These are phyloP conservation scores for Coemansia aciculifera DNA, from an alignment of 192 early-diverging fungal species.

Conservation along the genomic window DNA sequence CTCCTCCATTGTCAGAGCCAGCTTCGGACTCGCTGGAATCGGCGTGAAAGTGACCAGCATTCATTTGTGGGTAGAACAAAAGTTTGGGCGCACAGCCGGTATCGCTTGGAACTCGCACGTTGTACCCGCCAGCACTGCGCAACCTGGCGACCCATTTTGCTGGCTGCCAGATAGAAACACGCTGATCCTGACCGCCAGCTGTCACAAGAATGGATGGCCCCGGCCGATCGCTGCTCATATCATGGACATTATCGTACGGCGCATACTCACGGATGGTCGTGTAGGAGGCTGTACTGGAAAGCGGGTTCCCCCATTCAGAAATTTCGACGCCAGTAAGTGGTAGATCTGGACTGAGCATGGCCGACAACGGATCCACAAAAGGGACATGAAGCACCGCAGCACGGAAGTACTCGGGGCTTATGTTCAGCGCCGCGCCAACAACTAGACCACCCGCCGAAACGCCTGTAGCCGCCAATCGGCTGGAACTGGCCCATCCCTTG, in stretches of 20 bases:
- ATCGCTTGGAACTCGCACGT: too few relatives aligned
- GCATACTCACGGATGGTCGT: slow-evolving; percentile 61
- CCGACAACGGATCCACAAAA: slow-evolving; percentile 83
- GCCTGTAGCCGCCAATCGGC: slow-evolving; percentile 65
- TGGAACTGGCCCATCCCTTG: slow-evolving; percentile 56
- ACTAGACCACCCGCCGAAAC: slow-evolving; percentile 78
- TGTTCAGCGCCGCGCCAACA: slow-evolving; percentile 68
- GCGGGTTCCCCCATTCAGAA: slow-evolving; percentile 76
- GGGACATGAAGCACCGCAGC: slow-evolving; percentile 77
- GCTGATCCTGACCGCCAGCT: slow-evolving; percentile 75
- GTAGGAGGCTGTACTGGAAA: slow-evolving; percentile 55
- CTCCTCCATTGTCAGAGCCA: neutral
- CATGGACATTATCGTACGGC: slow-evolving; percentile 67
- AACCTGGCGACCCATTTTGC: slow-evolving; percentile 86
- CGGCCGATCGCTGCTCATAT: neutral
- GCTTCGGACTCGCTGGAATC: slow-evolving; percentile 6
- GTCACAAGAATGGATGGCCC: slow-evolving; percentile 70
- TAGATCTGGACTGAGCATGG: slow-evolving; percentile 75
- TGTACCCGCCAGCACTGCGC: slow-evolving; percentile 46
- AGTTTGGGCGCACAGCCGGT: slow-evolving; percentile 11
- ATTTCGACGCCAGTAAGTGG: slow-evolving; percentile 73
- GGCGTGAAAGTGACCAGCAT: slow-evolving; percentile 39
- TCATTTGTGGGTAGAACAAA: slow-evolving; percentile 27
- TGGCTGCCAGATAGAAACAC: slow-evolving; percentile 82
- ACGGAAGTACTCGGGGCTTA: slow-evolving; percentile 68